Conservation (phyloP, 345 rosid genomes). For the Heritiera littoralis region DNA sequence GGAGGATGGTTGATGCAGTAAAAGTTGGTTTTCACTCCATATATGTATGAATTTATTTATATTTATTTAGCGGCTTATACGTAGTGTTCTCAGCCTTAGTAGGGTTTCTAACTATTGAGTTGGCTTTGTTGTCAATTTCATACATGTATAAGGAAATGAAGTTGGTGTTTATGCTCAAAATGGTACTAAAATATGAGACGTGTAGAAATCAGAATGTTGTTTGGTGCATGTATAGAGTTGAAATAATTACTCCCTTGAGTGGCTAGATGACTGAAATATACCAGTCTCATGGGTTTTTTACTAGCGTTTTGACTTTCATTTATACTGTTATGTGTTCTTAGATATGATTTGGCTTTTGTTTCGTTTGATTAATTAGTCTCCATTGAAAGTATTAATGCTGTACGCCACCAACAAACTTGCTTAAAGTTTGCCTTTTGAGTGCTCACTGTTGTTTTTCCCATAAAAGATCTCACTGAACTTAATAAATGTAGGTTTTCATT, state of each 20-base stretch:
- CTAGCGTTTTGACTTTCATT: constrained; percentile 8
- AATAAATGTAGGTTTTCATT: constrained; percentile 37
- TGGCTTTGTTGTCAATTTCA: neutral
- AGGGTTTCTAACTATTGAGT: neutral
- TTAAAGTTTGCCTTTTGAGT: neutral
- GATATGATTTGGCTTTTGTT: constrained; percentile 2
- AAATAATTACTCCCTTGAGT: constrained; percentile 11
- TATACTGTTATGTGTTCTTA: neutral
- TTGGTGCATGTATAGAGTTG: neutral
- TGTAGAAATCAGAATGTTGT: constrained; percentile 9
- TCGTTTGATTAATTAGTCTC: constrained; percentile 10
- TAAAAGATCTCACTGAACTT: constrained; percentile 21
- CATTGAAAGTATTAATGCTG: neutral
- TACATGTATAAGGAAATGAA: neutral
- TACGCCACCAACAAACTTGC: neutral
- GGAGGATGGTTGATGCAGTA: constrained; percentile 60
- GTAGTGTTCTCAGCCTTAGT: constrained; percentile 1
- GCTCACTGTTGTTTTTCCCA: neutral
- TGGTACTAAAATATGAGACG: neutral
- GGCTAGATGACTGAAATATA: neutral
- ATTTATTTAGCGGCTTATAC: neutral
- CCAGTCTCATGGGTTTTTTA: neutral
- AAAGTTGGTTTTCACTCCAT: constrained; percentile 41
- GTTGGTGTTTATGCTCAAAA: constrained; percentile 9
- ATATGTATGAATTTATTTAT: neutral